Evolutionary conservation across 2,329 filamentous ascomycete genomes (phyloP), one percentile per base, ranked within the genome.

Genomic region (Dactylella cylindrospora): DNA sequence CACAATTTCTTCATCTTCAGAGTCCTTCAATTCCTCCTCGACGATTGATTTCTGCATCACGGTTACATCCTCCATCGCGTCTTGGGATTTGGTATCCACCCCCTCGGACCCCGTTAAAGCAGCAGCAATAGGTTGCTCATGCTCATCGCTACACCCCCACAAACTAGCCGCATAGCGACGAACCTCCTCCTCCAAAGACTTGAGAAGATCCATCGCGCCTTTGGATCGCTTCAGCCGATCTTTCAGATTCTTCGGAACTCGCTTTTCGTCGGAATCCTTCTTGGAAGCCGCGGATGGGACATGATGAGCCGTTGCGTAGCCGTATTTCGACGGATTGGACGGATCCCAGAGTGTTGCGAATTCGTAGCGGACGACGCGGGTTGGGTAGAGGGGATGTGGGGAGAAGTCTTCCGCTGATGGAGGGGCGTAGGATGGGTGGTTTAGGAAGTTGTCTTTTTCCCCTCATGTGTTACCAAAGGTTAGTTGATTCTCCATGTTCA

Each of bases 1-100:
- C 8, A 96, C 90, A 66, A 96, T 89, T 74, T 95, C 89, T 65
- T 95, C 90, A 64, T 94, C 89, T 23, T 80, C 80, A 32, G 77
- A 77, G 49, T 80, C 78, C 31, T 51, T 55, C 13, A 51, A 25
- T 53, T 65, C 54, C 20, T 61, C 49, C 25, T 65, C 51, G n/a
- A 49, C 61, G 10, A 55, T 54, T 13, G 68, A 65, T 10, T 72
- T 70, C 23, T 76, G 73, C 1, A 75, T 73, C 66, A 76, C 74
- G 7, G 75, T 73, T 8, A 62, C 62, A 9, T 67, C 65, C 25
- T 61, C 39, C 35, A 17, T 26, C 13, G 76, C 40, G 3, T 74
- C 75, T 7, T 75, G 73, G 3, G 68, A 68, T 50, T 82, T 79
- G 23, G 73, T 74, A 66, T 81, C 79, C 51, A 76, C 73, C 40